Evolutionary conservation across 2,329 filamentous ascomycete genomes (phyloP).

Genomic region (Lecanicillium sp.): DNA sequence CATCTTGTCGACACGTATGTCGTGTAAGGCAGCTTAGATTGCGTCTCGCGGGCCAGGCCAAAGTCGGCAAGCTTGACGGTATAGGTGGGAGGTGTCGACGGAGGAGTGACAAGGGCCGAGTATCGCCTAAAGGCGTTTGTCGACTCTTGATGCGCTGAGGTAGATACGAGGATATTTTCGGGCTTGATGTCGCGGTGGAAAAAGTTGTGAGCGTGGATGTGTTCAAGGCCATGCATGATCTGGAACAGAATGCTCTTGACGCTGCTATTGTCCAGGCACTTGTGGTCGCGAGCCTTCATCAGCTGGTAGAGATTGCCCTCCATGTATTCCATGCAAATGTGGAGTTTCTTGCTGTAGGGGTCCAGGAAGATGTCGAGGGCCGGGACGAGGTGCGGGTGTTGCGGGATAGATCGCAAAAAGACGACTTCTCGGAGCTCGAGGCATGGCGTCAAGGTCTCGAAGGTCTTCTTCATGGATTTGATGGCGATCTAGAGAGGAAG

Average conservation of each 20-base stretch:
- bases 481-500: slow-evolving; percentile 68
- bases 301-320: slow-evolving; percentile 97
- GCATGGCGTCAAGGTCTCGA: slow-evolving; percentile 84
- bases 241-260: slow-evolving; percentile 98
- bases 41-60: slow-evolving; percentile 91
- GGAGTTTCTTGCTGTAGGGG: slow-evolving; percentile 88
- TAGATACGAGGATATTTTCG: slow-evolving; percentile 96
- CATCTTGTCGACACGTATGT: slow-evolving; percentile 97
- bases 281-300: slow-evolving; percentile 98
- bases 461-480: slow-evolving; percentile 99
- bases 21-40: slow-evolving; percentile 93
- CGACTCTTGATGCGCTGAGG: slow-evolving; percentile 74
- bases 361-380: slow-evolving; percentile 98
- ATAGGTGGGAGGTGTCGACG: slow-evolving; percentile 86
- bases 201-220: slow-evolving; percentile 94
- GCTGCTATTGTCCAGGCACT: slow-evolving; percentile 77
- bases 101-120: slow-evolving; percentile 85
- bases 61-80: slow-evolving; percentile 99
- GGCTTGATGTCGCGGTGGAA: slow-evolving; percentile 99
- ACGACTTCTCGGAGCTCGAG: slow-evolving; percentile 94
- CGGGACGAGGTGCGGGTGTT: slow-evolving; percentile 88
- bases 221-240: slow-evolving; percentile 91
- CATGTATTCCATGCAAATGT: slow-evolving; percentile 99
- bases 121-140: slow-evolving; percentile 85
- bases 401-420: slow-evolving; percentile 81